Conservation (phyloP, 257 asterid species). For the Linderniella brevidens region DNA sequence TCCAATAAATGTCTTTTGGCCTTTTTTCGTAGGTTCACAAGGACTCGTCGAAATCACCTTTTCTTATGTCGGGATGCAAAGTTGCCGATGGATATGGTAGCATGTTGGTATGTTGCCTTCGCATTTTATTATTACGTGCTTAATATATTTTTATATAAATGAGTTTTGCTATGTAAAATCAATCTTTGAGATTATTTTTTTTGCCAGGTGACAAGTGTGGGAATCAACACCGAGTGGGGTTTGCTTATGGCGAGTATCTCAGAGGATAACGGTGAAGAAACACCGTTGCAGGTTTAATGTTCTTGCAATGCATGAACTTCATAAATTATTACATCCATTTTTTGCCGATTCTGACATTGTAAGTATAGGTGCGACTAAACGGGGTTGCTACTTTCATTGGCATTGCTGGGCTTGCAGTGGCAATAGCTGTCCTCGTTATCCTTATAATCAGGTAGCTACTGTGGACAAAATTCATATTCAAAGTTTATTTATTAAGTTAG, state of each 20-base stretch:
- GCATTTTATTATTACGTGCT: background rate
- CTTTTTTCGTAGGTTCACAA: slow-evolving; percentile 45
- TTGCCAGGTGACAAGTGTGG: slow-evolving; percentile 68
- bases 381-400: slow-evolving; percentile 97
- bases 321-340: slow-evolving; percentile 8
- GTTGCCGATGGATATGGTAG: slow-evolving; percentile 91
- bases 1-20: background rate
- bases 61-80: slow-evolving; percentile 94
- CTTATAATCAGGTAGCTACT: slow-evolving; percentile 49
- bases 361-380: slow-evolving; percentile 61
- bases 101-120: slow-evolving; percentile 54
- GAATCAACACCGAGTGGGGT: slow-evolving; percentile 96
- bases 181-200: background rate
- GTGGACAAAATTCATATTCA: background rate
- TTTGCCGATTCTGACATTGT: slow-evolving; percentile 6
- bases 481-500: background rate
- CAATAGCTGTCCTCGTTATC: slow-evolving; percentile 44
- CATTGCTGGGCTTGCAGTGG: slow-evolving; percentile 69
- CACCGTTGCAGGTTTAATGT: slow-evolving; percentile 69
- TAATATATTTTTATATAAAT: background rate
- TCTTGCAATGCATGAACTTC: background rate
- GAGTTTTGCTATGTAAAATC: background rate
- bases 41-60: slow-evolving; percentile 58
- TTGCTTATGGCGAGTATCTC: slow-evolving; percentile 90
- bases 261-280: slow-evolving; percentile 96